Evolutionary conservation across 2,329 filamentous ascomycete genomes (phyloP), one percentile per base, ranked within the genome.

Genomic region (Aphanocladium album): DNA sequence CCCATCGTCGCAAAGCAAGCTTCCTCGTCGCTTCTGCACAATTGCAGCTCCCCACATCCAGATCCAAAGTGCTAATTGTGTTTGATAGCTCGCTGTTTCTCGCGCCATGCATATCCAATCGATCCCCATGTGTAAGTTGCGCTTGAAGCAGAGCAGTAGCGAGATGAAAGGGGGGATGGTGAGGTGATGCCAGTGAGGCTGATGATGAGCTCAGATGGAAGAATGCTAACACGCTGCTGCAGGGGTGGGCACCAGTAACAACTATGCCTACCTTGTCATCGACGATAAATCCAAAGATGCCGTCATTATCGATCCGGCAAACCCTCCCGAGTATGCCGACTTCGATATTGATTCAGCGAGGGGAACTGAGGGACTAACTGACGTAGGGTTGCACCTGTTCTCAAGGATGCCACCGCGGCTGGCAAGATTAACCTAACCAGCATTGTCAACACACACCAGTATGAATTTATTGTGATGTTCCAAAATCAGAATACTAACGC

Each of bases 401-500:
- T 99, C 57, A 88, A 93, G 72, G 82, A 92, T 65, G 87, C 90
- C 62, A 88, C 90, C 6, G 76, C 86, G 45, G 77, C 80, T 23
- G 88, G 89, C 17, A 83, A 85, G 67, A 91, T 96, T 70, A 93
- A 96, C 67, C 77, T 99, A 64, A 92, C 83, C 25, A 90, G 88
- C 54, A 96, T 99, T 71, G 87, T 98, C 69, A 99, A 99, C 72
- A 99, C 95, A 1, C 95, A 99, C 71, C 93, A 98, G 93, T 96
- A 79, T 75, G 90, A n/a, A n/a, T 75, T n/a, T 51, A 9, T 21
- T 3, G 1, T 23, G 25, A 33, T 19, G 7, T 35, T 9, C 17
- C 9, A 41, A 14, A n/a, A 21, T 25, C 9, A 30, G 50, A 46
- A 14, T 21, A 45, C 62, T 61, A 49, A 64, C 57, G n/a, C 58